Conservation (phyloP, 176 grass and related monocot genomes). For the Metroxylon sagu region DNA sequence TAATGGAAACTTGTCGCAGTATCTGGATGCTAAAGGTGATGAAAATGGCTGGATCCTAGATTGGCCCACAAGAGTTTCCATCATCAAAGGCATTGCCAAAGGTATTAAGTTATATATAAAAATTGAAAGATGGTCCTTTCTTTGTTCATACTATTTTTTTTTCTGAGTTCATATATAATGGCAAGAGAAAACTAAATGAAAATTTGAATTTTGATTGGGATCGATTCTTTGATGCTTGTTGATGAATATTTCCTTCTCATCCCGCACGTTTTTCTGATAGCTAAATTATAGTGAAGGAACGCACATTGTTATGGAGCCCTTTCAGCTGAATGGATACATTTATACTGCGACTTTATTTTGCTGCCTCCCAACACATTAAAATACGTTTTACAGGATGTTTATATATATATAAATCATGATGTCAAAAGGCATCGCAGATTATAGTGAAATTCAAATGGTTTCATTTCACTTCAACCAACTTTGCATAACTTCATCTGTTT, state of each 20-base stretch:
- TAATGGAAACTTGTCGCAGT: constrained; percentile 60
- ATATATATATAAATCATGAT: no score
- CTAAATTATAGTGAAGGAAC: no score
- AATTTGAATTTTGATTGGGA: not conserved
- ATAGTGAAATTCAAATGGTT: no score
- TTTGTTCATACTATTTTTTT: constrained; percentile 6
- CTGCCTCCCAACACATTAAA: no score
- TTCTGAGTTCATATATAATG: not conserved
- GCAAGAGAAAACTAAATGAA: not conserved
- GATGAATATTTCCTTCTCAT: not conserved
- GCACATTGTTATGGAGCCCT: no score
- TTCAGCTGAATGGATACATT: no score
- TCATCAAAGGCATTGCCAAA: constrained; percentile 88
- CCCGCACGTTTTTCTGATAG: no score
- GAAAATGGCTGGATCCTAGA: constrained; percentile 31
- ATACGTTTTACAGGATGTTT: no score
- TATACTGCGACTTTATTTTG: no score
- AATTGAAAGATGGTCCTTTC: constrained; percentile 4
- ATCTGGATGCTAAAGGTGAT: constrained; percentile 41
- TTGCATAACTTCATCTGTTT: not conserved
- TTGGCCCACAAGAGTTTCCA: constrained; percentile 73
- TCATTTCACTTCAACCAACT: not conserved
- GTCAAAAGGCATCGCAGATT: no score
- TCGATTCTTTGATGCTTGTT: not conserved
- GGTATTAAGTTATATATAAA: constrained; percentile 28